Conservation (phyloP, 768 basidiomycete species). For the Podaxis pistillaris region DNA sequence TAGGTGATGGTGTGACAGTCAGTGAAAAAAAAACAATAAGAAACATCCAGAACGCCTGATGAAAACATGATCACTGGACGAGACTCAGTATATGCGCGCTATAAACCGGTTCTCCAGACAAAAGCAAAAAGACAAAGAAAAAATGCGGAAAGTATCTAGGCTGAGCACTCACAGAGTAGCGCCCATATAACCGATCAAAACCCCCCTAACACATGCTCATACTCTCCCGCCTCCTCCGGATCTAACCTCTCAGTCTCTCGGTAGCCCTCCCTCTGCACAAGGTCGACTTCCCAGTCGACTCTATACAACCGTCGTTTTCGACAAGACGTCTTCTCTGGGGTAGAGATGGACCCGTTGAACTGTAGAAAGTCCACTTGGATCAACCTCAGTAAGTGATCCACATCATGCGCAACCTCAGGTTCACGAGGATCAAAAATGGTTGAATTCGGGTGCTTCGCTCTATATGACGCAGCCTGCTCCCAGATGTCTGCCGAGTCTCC, state of each 20-base stretch:
- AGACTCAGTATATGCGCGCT: not conserved
- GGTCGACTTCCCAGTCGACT: slow-evolving; percentile 14
- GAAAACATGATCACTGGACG: not conserved
- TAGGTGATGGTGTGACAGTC: not conserved
- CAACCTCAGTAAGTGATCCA: not conserved
- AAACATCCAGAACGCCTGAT: not conserved
- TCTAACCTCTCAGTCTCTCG: slow-evolving; percentile 10
- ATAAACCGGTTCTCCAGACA: not conserved
- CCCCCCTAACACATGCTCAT: slow-evolving; percentile 8
- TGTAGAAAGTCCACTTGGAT: not conserved
- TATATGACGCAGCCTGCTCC: not conserved
- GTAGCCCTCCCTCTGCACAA: slow-evolving; percentile 11
- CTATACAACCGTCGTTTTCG: not conserved
- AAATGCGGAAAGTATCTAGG: not conserved
- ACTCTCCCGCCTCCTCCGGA: slow-evolving; percentile 12
- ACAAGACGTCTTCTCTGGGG: not conserved
- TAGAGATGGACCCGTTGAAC: not conserved
- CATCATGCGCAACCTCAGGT: not conserved
- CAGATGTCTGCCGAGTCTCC: not conserved
- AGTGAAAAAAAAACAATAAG: not conserved
- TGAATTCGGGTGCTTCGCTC: slow-evolving; percentile 4
- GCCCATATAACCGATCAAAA: not conserved
- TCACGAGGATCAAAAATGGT: slow-evolving; percentile 10
- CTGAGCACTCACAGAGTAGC: not conserved
- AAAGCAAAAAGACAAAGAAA: not conserved